These are phyloP conservation scores for Physcia stellaris DNA, from an alignment of 495 filamentous ascomycete genomes.

Conservation along the genomic window DNA sequence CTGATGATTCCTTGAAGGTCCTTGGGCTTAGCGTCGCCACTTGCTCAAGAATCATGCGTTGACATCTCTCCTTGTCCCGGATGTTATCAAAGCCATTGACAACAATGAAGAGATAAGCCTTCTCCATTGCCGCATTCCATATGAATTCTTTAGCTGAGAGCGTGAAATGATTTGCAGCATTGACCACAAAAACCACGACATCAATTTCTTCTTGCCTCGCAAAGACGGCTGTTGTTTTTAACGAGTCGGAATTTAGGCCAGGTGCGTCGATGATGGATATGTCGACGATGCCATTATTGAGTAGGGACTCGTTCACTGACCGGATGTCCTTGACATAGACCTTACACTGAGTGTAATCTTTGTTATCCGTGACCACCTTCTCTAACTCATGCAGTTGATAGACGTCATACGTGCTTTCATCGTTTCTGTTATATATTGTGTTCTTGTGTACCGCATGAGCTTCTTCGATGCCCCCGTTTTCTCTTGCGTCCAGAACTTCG, in stretches of 20 bases:
- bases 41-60: constrained; percentile 86
- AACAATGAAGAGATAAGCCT: constrained; percentile 98
- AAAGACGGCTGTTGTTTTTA: constrained; percentile 94
- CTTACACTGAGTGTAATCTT: constrained; percentile 85
- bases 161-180: constrained; percentile 94
- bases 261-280: constrained; percentile 96
- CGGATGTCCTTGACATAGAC: constrained; percentile 90
- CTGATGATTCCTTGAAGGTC: constrained; percentile 82
- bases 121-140: constrained; percentile 85
- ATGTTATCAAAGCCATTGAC: constrained; percentile 96
- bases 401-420: constrained; percentile 87
- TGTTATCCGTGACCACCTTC: constrained; percentile 76
- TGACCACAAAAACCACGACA: constrained; percentile 96
- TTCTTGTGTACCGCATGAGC: constrained; percentile 88
- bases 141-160: constrained; percentile 95
- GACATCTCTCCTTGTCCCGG: constrained; percentile 69
- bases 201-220: constrained; percentile 97
- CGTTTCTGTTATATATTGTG: constrained; percentile 64
- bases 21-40: constrained; percentile 70
- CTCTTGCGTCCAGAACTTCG: constrained; percentile 82
- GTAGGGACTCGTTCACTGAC: constrained; percentile 78
- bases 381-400: constrained; percentile 66
- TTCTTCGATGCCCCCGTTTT: constrained; percentile 84
- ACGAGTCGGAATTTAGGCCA: constrained; percentile 84
- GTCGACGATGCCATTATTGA: constrained; percentile 96